A percentile compares a stretch with the other conserved stretches of the same genome.
phyloP scores from a whole-genome alignment of 805 yeast species.

The Metschnikowia hibisci region DNA sequence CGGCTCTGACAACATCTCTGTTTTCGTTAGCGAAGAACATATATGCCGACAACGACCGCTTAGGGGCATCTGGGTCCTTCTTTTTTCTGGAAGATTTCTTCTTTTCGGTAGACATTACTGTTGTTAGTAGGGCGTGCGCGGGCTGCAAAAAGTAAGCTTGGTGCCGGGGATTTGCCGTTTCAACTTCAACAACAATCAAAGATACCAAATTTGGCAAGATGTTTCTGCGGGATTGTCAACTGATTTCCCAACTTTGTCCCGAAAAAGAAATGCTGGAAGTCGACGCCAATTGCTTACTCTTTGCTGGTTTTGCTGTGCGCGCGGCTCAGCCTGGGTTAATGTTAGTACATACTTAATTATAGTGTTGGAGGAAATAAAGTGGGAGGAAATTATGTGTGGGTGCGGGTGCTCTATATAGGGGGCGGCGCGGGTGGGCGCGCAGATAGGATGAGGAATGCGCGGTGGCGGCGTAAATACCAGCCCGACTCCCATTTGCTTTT shows the following conservation, averaged over 20 bases:
- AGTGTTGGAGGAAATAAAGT: conserved; percentile 20
- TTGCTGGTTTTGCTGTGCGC: conserved; percentile 6
- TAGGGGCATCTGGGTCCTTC: conserved; percentile 96
- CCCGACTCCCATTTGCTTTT: conserved; percentile 9
- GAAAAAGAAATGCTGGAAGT: too few species aligned
- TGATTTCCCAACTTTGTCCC: too few species aligned
- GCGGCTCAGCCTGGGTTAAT: conserved; percentile 12
- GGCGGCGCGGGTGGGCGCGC: conserved; percentile 16
- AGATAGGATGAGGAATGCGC: conserved; percentile 18
- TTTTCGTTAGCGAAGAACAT: conserved; percentile 98
- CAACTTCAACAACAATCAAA: neutral
- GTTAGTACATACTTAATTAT: conserved; percentile 18
- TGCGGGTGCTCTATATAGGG: conserved; percentile 21
- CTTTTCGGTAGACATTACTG: conserved; percentile 32
- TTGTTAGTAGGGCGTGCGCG: conserved; percentile 10
- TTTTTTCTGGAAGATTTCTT: conserved; percentile 44
- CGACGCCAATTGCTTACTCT: too few species aligned
- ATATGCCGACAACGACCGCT: conserved; percentile 96
- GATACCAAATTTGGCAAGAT: neutral
- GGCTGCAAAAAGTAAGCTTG: conserved; percentile 1
- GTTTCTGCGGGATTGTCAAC: too few species aligned
- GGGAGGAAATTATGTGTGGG: conserved; percentile 17
- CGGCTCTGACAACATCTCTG: conserved; percentile 93
- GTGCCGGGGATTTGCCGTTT: neutral
- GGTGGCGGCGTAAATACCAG: conserved; percentile 17